Evolutionary conservation across 345 rosid genomes (phyloP), one percentile per base, ranked within the genome.

Genomic region (Citrus mangshanensis): DNA sequence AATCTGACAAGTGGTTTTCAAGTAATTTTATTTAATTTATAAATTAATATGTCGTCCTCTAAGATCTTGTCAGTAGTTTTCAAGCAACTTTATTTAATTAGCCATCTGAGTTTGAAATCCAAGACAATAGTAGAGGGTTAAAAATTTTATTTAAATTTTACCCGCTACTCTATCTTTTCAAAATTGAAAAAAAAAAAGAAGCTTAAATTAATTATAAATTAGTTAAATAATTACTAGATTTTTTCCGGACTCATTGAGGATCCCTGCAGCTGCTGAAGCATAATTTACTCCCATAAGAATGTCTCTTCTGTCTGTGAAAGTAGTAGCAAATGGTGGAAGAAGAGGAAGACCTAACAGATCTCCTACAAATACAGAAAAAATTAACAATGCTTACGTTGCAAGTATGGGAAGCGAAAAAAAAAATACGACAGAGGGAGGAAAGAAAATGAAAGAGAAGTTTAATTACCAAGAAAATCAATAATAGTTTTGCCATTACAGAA

Each of bases 241-340:
- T 80, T 84, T 88, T 83, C 97, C 98, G 4, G 91, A 86, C 80
- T 83, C 87, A 7, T 93, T 93, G 28, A 91, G 89, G 63, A 93
- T 91, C 76, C 98, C 98, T 1, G 91, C 97, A 32, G 94, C 98
- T 1, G 98, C 98, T 8, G 98, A 94, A 6, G 97, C 98, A 68
- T 89, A 94, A 83, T 94, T 94, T 10, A 93, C 90, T 49, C 96
- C 95, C 25, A 78, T 78, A 28, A 85, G 83, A 55, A 91, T 80
- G 78, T 84, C 78, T 54, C 68, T 75, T 65, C 84, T 87, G 16
- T 81, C 83, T n/a, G 59, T 76, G 16, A 83, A 51, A 0, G 97
- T 86, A 9, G 77, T 82, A 18, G 83, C 82, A 66, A 74, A 88
- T 16, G 97, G 85, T 42, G 98, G 97, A 77, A 89, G 81, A 54